Base-by-base conservation (phyloP, 768 basidiomycete genomes). In the Leccinum boreale region DNA sequence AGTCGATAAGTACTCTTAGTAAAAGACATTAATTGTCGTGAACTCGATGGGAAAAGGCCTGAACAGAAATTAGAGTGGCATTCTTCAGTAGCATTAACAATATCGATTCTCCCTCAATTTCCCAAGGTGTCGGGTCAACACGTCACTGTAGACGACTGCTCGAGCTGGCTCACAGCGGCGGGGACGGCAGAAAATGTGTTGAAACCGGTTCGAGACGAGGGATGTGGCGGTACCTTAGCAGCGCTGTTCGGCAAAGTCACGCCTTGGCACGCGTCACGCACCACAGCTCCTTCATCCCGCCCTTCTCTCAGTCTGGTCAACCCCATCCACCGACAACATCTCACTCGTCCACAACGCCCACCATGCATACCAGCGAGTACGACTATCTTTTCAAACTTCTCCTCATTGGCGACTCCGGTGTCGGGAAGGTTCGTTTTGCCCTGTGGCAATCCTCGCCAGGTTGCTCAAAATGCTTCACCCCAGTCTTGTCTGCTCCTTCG, bases 311-410 rank as follows among this genome's bases (percentile, higher is more conserved):
- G 36, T 36, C 36, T 53, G 44, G 56, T 28, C 56, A 50, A 70
- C 73, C 64, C 64, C 69, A 67, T 66, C 70, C 61, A 73, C 62
- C 66, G 63, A 65, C 63, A 81, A 66, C 59, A 31, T 66, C 61
- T 65, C 54, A 56, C 58, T 61, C 57, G 31, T 58, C 62, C 42
- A 58, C 61, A 56, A 59, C 63, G 55, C 58, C 62, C 71, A 82
- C 65, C 59, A 92, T 93, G 91, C 90, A 93, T 72, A 90, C 91
- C 72, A 89, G 87, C 79, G 92, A 93, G 75, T 94, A 94, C 84
- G 92, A 94, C 79, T 94, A 89, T 70, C 91, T 94, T 73, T 94
- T 94, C 83, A 94, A 94, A 79, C 90, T 94, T 59, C 87, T 94
- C 71, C 89, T 94, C 77, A 94, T 94, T 65, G 92, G 92, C 57